Evolutionary conservation across 2,329 filamentous ascomycete genomes (phyloP).

Genomic region (Aspergillus eucalypticola): DNA sequence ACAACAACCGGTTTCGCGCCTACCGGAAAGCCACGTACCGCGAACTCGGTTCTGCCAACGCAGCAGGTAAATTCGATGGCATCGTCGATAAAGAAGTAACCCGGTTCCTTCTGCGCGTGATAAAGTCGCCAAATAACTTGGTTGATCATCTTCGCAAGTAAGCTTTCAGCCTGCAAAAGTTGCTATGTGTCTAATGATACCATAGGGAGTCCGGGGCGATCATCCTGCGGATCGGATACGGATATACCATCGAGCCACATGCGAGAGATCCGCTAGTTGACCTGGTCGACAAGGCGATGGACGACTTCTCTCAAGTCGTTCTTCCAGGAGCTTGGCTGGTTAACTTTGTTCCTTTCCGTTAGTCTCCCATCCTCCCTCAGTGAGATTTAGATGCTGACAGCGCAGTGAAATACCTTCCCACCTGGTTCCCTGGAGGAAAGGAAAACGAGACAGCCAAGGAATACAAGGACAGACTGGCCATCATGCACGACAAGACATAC

Average conservation of each 20-base stretch:
- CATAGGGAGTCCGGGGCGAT: constrained; percentile 39
- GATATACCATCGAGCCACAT: constrained; percentile 29
- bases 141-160: constrained; percentile 44
- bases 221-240: constrained; percentile 46
- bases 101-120: constrained; percentile 45
- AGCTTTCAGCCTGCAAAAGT: neutral
- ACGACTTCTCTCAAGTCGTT: neutral
- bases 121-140: constrained; percentile 42
- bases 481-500: constrained; percentile 43
- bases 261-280: constrained; percentile 39
- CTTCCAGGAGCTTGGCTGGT: neutral
- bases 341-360: neutral
- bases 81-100: constrained; percentile 48
- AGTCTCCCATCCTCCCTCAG: neutral
- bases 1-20: constrained; percentile 39
- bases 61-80: constrained; percentile 40
- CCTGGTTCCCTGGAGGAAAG: neutral
- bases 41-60: constrained; percentile 46
- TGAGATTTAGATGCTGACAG: neutral
- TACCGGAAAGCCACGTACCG: constrained; percentile 49
- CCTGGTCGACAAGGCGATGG: constrained; percentile 37
- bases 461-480: neutral
- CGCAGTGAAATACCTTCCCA: neutral
- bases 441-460: neutral
- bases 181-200: too few relatives aligned